phyloP scores from a whole-genome alignment of 2,329 filamentous ascomycete species.

The Aureobasidium sp. region DNA sequence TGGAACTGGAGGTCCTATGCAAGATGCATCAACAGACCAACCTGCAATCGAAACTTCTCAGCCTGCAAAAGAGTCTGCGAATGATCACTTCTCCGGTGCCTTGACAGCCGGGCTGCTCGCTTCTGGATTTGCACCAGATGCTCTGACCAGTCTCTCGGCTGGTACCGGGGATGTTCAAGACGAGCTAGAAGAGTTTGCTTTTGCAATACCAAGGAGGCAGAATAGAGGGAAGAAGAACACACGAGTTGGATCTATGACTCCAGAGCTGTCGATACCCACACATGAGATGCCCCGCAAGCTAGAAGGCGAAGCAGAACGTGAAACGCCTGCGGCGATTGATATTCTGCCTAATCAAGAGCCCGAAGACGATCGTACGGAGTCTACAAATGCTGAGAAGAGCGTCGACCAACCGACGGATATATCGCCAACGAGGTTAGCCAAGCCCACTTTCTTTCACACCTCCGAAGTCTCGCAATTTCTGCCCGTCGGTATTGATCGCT shows the following conservation, averaged over 20 bases:
- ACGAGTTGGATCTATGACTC: conserved; percentile 25
- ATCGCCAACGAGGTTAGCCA: not conserved
- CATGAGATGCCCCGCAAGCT: no score
- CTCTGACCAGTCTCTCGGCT: conserved; percentile 3
- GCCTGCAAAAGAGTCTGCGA: not conserved
- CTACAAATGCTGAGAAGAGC: not conserved
- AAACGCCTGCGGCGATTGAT: not conserved
- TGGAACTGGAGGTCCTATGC: conserved; percentile 23
- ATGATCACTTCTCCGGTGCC: conserved; percentile 30
- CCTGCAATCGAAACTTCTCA: not conserved
- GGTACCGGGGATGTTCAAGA: conserved; percentile 17
- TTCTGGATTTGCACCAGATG: conserved; percentile 27
- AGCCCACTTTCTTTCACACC: conserved; percentile 19
- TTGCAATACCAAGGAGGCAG: conserved; percentile 32
- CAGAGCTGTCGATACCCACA: not conserved
- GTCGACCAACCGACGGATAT: not conserved
- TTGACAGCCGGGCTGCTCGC: conserved; percentile 31
- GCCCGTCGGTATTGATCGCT: conserved; percentile 18
- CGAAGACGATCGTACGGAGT: not conserved
- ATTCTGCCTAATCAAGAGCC: not conserved
- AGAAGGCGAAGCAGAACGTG: not conserved
- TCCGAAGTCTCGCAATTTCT: conserved; percentile 24
- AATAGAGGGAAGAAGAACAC: conserved; percentile 43
- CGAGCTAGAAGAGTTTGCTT: conserved; percentile 26
- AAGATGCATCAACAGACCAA: conserved; percentile 28